Evolutionary conservation across 768 basidiomycete species (phyloP), one percentile per base, ranked within the genome.

Genomic region (Tubosaeta sp.): DNA sequence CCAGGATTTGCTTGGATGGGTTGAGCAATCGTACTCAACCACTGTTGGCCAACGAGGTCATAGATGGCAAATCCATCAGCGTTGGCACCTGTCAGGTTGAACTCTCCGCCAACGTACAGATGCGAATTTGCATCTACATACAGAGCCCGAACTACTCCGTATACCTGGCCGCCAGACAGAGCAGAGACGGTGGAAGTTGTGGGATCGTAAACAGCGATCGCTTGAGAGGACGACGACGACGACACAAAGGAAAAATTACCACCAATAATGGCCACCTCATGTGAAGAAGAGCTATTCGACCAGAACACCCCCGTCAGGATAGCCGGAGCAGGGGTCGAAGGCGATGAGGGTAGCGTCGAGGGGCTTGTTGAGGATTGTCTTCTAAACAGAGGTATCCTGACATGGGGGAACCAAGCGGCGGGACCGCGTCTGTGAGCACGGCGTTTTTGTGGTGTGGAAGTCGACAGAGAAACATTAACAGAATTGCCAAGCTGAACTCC

Each of bases 221-320:
- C 83, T 55, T 78, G 73, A 2, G 82, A 76, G 3, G 64, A 63
- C 16, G 68, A 56, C 2, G 75, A 71, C 5, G 75, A 70, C 7
- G 68, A 64, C 35, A 72, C 56, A 6, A 84, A 84, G 1, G 87
- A 80, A 66, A 97, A 99, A 67, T 94, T 93, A 33, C 95, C 95
- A 31, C 94, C 95, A 44, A 97, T 74, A 55, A 97, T 81, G 39
- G 83, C 82, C 17, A 91, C 69, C 51, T 89, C 82, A 5, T 79
- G 76, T 10, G 72, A 72, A 3, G 82, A 82, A 2, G 85, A 79
- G 34, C 75, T 75, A 64, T 97, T 97, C 7, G 82, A 87, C 91
- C 91, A 97, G 74, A 93, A 97, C 2, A 81, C 80, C 31, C 91
- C 95, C 0, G 91, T 80, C 50, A 97, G 75, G 54, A 97, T 82